phyloP scores from a whole-genome alignment of 2,329 filamentous ascomycete species.

The Colletotrichum lini region DNA sequence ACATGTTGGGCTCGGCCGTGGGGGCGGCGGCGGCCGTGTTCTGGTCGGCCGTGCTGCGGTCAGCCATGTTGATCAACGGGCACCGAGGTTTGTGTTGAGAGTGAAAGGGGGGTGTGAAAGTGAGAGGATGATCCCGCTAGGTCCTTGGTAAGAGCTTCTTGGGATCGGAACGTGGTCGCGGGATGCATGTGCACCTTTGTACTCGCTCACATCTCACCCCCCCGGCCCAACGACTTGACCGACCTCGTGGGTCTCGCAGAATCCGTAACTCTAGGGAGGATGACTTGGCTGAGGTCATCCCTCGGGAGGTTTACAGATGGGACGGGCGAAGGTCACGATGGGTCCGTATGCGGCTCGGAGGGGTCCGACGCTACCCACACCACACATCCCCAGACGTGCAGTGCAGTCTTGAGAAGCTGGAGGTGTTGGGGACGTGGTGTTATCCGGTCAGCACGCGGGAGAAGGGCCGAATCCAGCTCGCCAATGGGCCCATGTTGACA shows the following conservation, averaged over 20 bases:
- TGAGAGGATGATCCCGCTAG: neutral
- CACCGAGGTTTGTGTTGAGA: neutral
- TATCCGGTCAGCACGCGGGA: constrained; percentile 2
- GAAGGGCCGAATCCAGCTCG: constrained; percentile 10
- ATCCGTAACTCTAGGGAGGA: constrained; percentile 13
- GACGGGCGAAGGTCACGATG: neutral
- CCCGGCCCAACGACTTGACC: neutral
- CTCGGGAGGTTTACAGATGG: neutral
- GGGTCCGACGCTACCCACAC: constrained; percentile 22
- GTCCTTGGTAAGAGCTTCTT: neutral
- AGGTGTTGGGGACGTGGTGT: neutral
- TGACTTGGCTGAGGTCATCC: constrained; percentile 42
- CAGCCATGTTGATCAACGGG: constrained; percentile 9
- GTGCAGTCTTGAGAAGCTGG: constrained; percentile 21
- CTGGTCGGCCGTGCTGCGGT: constrained; percentile 10
- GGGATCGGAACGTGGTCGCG: neutral
- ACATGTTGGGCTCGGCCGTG: constrained; percentile 22
- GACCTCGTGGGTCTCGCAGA: constrained; percentile 18
- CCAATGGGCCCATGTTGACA: neutral
- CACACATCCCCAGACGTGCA: neutral
- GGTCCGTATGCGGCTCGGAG: constrained; percentile 16
- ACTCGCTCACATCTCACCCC: constrained; percentile 26
- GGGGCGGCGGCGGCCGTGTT: neutral
- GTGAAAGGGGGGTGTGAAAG: no score
- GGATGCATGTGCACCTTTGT: constrained; percentile 31